Percentiles rank a stretch among this genome's conserved stretches.
Evolutionary conservation across 805 yeast genomes (phyloP).

Genomic region (Saccharomycopsis selenospora): DNA sequence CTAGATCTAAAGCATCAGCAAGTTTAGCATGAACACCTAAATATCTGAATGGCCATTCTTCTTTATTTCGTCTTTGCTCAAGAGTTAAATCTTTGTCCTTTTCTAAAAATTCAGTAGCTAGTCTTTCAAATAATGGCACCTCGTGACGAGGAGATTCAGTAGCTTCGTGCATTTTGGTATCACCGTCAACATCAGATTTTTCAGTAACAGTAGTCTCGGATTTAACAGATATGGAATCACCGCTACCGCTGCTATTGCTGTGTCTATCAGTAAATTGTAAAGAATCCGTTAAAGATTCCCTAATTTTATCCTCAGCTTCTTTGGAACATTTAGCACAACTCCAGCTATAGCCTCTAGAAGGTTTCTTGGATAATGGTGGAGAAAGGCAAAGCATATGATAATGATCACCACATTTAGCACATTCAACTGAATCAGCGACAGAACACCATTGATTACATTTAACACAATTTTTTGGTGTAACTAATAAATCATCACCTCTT

Average conservation of each 20-base stretch:
- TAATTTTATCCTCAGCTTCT: slow-evolving; percentile 40
- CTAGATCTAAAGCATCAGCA: slow-evolving; percentile 71
- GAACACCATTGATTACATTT: slow-evolving; percentile 84
- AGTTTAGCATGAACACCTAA: slow-evolving; percentile 66
- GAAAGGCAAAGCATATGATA: slow-evolving; percentile 81
- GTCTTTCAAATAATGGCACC: slow-evolving; percentile 48
- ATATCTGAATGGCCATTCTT: slow-evolving; percentile 78
- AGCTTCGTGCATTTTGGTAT: too few species aligned
- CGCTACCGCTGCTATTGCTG: background rate
- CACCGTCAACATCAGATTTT: background rate
- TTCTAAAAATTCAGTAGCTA: slow-evolving; percentile 47
- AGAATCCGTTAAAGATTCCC: background rate
- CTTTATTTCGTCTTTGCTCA: slow-evolving; percentile 44
- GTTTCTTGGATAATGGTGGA: slow-evolving; percentile 75
- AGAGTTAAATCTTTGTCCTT: slow-evolving; percentile 37
- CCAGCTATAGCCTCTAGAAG: slow-evolving; percentile 87
- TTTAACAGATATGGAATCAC: background rate
- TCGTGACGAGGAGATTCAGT: slow-evolving; percentile 6
- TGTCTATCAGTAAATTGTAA: background rate
- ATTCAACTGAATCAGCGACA: slow-evolving; percentile 60
- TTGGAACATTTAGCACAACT: slow-evolving; percentile 75
- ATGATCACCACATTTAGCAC: slow-evolving; percentile 65
- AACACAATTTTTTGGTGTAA: slow-evolving; percentile 62
- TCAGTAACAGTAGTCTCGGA: background rate
- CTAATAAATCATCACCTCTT: slow-evolving; percentile 52